Conservation (phyloP, 306 rosid species). For the Prunus mume region DNA sequence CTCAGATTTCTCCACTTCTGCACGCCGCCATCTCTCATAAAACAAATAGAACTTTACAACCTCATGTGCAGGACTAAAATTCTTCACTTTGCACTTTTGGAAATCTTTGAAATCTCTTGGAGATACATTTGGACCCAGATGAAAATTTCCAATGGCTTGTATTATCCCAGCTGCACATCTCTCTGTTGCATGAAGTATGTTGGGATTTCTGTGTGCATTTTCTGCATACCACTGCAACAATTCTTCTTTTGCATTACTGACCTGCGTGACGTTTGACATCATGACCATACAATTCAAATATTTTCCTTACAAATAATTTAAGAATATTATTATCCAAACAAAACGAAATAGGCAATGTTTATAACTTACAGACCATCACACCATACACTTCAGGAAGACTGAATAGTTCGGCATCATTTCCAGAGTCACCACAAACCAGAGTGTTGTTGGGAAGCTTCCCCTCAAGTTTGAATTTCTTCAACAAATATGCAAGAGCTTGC, state of each 20-base stretch:
- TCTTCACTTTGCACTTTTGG: constrained; percentile 22
- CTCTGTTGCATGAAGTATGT: constrained; percentile 55
- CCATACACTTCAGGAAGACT: constrained; percentile 58
- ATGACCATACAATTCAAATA: neutral
- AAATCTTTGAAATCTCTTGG: constrained; percentile 62
- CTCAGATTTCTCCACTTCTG: constrained; percentile 57
- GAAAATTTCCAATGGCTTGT: constrained; percentile 64
- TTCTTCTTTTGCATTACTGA: constrained; percentile 73
- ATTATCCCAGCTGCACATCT: constrained; percentile 86
- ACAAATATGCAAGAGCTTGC: constrained; percentile 60
- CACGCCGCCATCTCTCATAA: constrained; percentile 75
- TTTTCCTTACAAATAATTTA: neutral
- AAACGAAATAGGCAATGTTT: constrained; percentile 3
- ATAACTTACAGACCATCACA: constrained; percentile 61
- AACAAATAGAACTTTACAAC: constrained; percentile 61
- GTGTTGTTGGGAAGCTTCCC: constrained; percentile 49
- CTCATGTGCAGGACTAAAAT: constrained; percentile 43
- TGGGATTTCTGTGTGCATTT: constrained; percentile 44
- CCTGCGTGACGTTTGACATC: constrained; percentile 41
- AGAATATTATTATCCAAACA: neutral
- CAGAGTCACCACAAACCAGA: constrained; percentile 95
- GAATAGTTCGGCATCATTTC: constrained; percentile 78
- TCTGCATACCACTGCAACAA: constrained; percentile 59
- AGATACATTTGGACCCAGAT: constrained; percentile 64
- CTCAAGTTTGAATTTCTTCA: constrained; percentile 41